phyloP scores from a whole-genome alignment of 2,329 filamentous ascomycete genomes.

The Aspergillus pseudotamarii region DNA sequence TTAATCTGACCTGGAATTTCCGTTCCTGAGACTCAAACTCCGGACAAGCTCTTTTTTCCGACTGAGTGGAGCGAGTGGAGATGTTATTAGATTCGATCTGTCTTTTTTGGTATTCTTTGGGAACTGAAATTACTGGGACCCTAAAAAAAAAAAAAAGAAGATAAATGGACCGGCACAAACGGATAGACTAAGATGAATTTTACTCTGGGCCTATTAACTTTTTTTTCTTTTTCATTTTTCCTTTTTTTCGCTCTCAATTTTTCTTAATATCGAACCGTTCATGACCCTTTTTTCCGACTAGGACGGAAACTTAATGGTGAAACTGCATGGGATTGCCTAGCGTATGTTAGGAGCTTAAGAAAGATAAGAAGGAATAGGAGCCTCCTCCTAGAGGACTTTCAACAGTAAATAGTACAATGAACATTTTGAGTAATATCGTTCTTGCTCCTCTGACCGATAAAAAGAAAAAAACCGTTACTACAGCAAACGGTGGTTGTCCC shows the following conservation, averaged over 20 bases:
- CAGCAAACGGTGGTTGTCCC: slow-evolving; percentile 12
- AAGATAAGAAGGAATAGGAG: neutral
- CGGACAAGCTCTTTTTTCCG: slow-evolving; percentile 37
- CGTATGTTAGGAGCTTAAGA: slow-evolving; percentile 20
- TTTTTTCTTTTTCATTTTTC: neutral
- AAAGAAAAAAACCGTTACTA: slow-evolving; percentile 10
- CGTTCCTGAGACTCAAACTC: slow-evolving; percentile 17
- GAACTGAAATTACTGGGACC: slow-evolving; percentile 21
- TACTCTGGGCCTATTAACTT: neutral
- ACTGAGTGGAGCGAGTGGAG: slow-evolving; percentile 35
- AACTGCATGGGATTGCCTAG: slow-evolving; percentile 9
- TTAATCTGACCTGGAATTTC: slow-evolving; percentile 1
- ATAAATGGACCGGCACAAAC: slow-evolving; percentile 17
- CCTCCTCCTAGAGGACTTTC: neutral
- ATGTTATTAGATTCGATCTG: slow-evolving; percentile 37
- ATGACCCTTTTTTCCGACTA: neutral
- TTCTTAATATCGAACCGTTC: neutral
- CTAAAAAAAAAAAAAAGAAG: slow-evolving; percentile 14
- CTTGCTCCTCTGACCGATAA: neutral
- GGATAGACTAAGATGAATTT: slow-evolving; percentile 5
- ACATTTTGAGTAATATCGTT: neutral
- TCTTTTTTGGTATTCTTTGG: slow-evolving; percentile 22
- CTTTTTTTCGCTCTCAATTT: neutral
- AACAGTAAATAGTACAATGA: neutral
- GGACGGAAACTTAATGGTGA: slow-evolving; percentile 6